These are phyloP conservation scores for Umbelopsis sp. DNA, from an alignment of 192 early-diverging fungal species.

Conservation along the genomic window DNA sequence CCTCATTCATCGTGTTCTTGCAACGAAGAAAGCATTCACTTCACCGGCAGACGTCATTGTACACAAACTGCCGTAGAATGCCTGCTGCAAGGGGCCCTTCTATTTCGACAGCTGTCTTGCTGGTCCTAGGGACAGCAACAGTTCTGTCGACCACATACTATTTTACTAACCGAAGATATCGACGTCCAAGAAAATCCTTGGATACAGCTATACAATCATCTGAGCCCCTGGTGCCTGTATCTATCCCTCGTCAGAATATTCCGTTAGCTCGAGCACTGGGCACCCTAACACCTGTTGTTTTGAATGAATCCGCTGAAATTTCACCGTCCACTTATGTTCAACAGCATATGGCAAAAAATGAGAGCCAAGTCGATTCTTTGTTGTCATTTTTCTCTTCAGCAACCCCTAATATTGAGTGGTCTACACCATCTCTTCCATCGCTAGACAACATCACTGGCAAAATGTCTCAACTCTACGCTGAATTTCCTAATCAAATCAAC, in stretches of 20 bases:
- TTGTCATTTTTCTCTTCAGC: constrained; percentile 5
- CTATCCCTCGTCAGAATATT: constrained; percentile 7
- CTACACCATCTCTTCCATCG: constrained; percentile 16
- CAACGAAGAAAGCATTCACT: too few relatives aligned
- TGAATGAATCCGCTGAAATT: not conserved
- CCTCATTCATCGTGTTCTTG: too few relatives aligned
- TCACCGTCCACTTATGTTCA: not conserved
- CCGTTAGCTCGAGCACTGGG: constrained; percentile 14
- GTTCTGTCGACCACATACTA: not conserved
- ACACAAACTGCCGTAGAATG: not conserved
- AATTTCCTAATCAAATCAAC: constrained; percentile 28
- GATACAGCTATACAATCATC: not conserved
- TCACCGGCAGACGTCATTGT: too few relatives aligned
- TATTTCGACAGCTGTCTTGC: not conserved
- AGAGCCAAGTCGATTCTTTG: not conserved
- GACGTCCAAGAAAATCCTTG: not conserved
- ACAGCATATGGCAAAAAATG: not conserved
- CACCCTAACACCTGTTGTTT: not conserved
- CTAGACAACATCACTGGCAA: constrained; percentile 26
- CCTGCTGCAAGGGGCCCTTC: not conserved
- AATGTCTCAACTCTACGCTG: constrained; percentile 24
- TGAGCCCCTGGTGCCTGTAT: not conserved
- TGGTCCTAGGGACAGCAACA: not conserved
- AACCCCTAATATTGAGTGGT: not conserved
- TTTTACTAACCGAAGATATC: not conserved